Conservation (phyloP, 345 rosid species). For the Eucalyptus coolabah region DNA sequence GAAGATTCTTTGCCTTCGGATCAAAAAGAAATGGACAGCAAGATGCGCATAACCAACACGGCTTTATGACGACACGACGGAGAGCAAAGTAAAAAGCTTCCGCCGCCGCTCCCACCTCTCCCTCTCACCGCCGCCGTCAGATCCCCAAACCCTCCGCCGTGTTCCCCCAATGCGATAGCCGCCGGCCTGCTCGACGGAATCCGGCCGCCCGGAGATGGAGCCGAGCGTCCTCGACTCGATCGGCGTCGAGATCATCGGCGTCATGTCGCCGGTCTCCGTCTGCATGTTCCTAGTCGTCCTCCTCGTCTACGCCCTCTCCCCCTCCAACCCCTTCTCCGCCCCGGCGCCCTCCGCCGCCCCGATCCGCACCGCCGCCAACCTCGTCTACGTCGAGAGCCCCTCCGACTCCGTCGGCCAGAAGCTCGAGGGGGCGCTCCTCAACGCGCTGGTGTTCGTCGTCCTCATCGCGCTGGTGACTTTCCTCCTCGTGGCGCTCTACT, state of each 20-base stretch:
- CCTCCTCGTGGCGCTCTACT: slow-evolving; percentile 74
- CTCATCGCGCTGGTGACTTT: slow-evolving; percentile 74
- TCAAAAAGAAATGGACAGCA: background rate
- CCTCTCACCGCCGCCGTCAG: background rate
- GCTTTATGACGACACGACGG: background rate
- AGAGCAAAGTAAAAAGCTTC: background rate
- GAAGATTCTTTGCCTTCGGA: background rate
- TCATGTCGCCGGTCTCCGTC: slow-evolving; percentile 90
- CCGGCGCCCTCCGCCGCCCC: slow-evolving; percentile 14
- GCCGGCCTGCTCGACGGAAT: background rate
- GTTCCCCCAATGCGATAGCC: background rate
- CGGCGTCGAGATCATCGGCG: slow-evolving; percentile 89
- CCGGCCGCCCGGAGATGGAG: slow-evolving; percentile 20
- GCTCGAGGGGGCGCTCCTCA: slow-evolving; percentile 79
- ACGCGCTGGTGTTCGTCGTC: slow-evolving; percentile 78
- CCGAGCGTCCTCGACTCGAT: slow-evolving; percentile 59
- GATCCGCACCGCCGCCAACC: slow-evolving; percentile 91
- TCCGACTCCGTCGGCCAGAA: slow-evolving; percentile 67
- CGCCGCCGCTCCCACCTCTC: background rate
- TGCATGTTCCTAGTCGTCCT: slow-evolving; percentile 94
- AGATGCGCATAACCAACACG: background rate
- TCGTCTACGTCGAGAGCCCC: slow-evolving; percentile 80
- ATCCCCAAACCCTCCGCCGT: background rate
- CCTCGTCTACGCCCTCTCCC: slow-evolving; percentile 75
- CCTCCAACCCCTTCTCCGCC: slow-evolving; percentile 32